Conservation (phyloP, 257 asterid species). For the Salvia splendens region DNA sequence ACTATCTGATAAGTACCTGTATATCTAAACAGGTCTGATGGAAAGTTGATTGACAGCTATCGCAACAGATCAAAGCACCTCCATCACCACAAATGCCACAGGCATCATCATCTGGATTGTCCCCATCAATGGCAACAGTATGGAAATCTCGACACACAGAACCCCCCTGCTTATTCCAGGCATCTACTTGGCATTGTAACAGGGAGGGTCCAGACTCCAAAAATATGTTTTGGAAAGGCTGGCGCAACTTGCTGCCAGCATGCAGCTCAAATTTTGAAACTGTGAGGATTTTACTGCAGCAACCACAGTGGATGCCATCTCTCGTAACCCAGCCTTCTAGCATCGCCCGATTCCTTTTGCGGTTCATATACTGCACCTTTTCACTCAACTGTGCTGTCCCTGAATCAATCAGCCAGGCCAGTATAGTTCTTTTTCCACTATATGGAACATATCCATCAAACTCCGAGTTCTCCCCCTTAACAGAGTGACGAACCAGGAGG, state of each 20-base stretch:
- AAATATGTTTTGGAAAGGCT: constrained; percentile 74
- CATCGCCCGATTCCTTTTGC: constrained; percentile 62
- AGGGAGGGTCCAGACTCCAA: constrained; percentile 80
- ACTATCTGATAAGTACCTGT: constrained; percentile 48
- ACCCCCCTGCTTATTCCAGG: constrained; percentile 80
- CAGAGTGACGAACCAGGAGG: constrained; percentile 63
- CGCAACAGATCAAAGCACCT: constrained; percentile 94
- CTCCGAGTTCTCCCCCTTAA: constrained; percentile 53
- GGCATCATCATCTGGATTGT: constrained; percentile 92
- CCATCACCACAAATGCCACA: constrained; percentile 94
- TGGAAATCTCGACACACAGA: constrained; percentile 58
- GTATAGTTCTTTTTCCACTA: constrained; percentile 77
- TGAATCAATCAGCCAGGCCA: constrained; percentile 86
- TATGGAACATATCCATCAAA: constrained; percentile 75
- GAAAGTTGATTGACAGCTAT: constrained; percentile 92
- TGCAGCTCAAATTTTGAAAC: constrained; percentile 91
- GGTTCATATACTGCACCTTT: constrained; percentile 90
- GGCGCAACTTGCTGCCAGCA: constrained; percentile 87
- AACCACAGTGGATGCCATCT: constrained; percentile 92
- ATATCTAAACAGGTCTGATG: constrained; percentile 81
- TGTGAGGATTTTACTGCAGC: constrained; percentile 89
- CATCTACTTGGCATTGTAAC: constrained; percentile 78
- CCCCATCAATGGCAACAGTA: constrained; percentile 59
- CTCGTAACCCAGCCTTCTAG: constrained; percentile 92
- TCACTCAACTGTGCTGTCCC: constrained; percentile 69